Evolutionary conservation across 495 filamentous ascomycete species (phyloP).

Genomic region (Massariosphaeria phaeospora): DNA sequence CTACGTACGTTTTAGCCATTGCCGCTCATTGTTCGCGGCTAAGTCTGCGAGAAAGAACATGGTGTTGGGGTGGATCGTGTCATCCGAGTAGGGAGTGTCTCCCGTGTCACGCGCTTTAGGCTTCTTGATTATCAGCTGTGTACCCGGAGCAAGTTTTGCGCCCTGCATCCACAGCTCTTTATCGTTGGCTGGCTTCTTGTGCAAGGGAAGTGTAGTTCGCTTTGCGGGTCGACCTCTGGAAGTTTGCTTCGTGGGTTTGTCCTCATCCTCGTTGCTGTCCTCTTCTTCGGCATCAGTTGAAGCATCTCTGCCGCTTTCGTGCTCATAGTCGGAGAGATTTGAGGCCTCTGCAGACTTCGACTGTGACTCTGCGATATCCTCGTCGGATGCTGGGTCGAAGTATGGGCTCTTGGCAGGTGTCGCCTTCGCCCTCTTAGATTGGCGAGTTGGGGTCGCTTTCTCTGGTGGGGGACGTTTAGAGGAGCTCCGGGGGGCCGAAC

Average conservation of each 20-base stretch:
- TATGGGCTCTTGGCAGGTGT: slow-evolving; percentile 58
- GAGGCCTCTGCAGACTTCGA: slow-evolving; percentile 6
- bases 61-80: slow-evolving; percentile 75
- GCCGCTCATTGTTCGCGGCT: slow-evolving; percentile 68
- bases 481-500: slow-evolving; percentile 16
- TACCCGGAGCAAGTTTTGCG: slow-evolving; percentile 56
- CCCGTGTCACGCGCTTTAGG: slow-evolving; percentile 65
- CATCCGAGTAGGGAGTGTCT: slow-evolving; percentile 60
- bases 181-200: slow-evolving; percentile 37
- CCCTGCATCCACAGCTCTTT: slow-evolving; percentile 57
- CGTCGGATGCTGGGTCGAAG: slow-evolving; percentile 42
- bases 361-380: slow-evolving; percentile 33
- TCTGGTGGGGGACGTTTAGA: slow-evolving; percentile 36
- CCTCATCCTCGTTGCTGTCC: slow-evolving; percentile 36
- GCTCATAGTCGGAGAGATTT: slow-evolving; percentile 41
- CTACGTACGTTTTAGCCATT: slow-evolving; percentile 70
- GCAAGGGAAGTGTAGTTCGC: slow-evolving; percentile 26
- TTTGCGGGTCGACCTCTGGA: slow-evolving; percentile 27
- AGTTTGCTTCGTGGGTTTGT: slow-evolving; percentile 29
- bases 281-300: slow-evolving; percentile 27
- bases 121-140: slow-evolving; percentile 61
- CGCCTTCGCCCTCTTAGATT: slow-evolving; percentile 49
- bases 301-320: slow-evolving; percentile 31
- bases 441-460: slow-evolving; percentile 29
- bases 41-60: slow-evolving; percentile 71